Percentiles rank a stretch among this genome's conserved stretches.
Evolutionary conservation across 257 asterid species (phyloP).

Genomic region (Solanum commersonii): DNA sequence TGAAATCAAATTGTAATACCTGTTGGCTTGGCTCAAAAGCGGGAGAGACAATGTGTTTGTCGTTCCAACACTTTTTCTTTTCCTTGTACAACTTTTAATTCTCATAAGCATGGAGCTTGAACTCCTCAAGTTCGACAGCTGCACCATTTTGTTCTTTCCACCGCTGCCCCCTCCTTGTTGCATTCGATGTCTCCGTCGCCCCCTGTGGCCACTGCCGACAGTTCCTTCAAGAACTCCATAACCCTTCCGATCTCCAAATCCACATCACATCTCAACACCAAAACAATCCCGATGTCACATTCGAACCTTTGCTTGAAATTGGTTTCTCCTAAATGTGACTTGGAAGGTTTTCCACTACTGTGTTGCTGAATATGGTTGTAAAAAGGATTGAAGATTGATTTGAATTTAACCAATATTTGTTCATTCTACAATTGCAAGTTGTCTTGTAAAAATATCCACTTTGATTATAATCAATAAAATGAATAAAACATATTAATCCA

Average conservation of each 20-base stretch:
- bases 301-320: slow-evolving; percentile 35
- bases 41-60: no score
- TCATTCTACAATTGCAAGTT: not conserved
- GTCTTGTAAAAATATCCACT: not conserved
- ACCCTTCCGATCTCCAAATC: slow-evolving; percentile 40
- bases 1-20: no score
- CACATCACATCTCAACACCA: slow-evolving; percentile 28
- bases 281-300: not conserved
- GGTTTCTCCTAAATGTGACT: slow-evolving; percentile 41
- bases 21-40: no score
- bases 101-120: no score
- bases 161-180: slow-evolving; percentile 40
- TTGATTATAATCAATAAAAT: slow-evolving; percentile 4
- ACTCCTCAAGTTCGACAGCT: no score
- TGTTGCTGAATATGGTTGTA: slow-evolving; percentile 13
- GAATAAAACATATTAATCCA: not conserved
- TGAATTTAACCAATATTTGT: not conserved
- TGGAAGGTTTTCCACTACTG: slow-evolving; percentile 37
- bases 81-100: no score
- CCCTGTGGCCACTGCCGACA: slow-evolving; percentile 99
- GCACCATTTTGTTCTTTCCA: slow-evolving; percentile 5
- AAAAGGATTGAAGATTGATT: slow-evolving; percentile 7
- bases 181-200: slow-evolving; percentile 76
- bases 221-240: slow-evolving; percentile 71
- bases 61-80: no score